These are phyloP conservation scores for Seminavis robusta DNA, from an alignment of 108 stramenopile species.

Conservation along the genomic window DNA sequence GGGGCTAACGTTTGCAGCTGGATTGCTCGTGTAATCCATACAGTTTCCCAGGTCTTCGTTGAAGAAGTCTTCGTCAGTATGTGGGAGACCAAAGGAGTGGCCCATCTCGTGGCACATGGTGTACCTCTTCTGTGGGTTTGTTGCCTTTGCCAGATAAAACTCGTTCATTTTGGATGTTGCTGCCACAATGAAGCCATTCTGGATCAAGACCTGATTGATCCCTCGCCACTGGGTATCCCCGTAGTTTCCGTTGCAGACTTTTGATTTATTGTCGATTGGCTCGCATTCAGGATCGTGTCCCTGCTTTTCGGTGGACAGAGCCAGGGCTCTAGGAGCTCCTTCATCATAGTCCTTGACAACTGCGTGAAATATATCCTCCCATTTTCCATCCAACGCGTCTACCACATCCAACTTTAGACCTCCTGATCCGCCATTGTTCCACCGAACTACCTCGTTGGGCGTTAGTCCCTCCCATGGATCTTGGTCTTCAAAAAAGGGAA, in stretches of 20 bases:
- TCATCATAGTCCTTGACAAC: conserved; percentile 69
- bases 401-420: conserved; percentile 58
- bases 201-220: conserved; percentile 58
- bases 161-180: conserved; percentile 77
- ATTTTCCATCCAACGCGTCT: conserved; percentile 55
- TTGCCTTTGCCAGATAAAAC: too few relatives aligned
- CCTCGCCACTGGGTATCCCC: conserved; percentile 80
- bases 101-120: conserved; percentile 19
- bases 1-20: conserved; percentile 57
- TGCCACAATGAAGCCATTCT: conserved; percentile 51
- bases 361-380: conserved; percentile 40
- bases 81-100: conserved; percentile 76
- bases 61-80: conserved; percentile 76
- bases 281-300: conserved; percentile 24
- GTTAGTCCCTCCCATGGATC: too few relatives aligned
- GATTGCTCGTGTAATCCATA: conserved; percentile 67
- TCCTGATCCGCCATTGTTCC: too few relatives aligned
- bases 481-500: too few relatives aligned
- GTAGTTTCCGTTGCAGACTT: conserved; percentile 84
- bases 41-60: conserved; percentile 81
- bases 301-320: conserved; percentile 26
- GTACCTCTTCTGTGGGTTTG: too few relatives aligned
- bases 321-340: conserved; percentile 70
- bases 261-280: conserved; percentile 38
- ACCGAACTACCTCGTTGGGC: too few relatives aligned